Evolutionary conservation across 2,329 filamentous ascomycete genomes (phyloP), one percentile per base, ranked within the genome.

Genomic region (Aspergillus amoenus): DNA sequence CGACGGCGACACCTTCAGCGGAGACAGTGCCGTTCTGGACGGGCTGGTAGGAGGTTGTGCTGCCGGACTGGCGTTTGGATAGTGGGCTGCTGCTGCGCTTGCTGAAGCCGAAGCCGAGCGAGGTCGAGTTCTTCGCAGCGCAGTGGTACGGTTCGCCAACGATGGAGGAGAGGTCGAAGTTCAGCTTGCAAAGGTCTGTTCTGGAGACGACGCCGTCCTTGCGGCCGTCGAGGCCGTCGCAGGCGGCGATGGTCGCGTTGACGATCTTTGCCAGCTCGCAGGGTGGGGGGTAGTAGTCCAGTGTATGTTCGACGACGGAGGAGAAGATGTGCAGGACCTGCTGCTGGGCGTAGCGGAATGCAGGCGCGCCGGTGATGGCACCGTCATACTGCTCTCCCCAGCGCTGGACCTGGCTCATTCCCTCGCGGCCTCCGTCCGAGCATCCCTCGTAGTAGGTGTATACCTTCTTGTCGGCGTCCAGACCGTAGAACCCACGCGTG

Each of bases 141-240:
- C 73, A 83, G 66, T 65, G 77, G 67, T 76, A 84, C 1, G 77
- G 50, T 50, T 72, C 59, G n/a, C 82, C 82, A 53, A 84, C 70
- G 41, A 75, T 77, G 15, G 73, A 69, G 55, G 68, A 77, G 30
- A 81, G 62, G 63, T 84, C 75, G 66, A 78, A 80, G 42, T 78
- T 63, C 5, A 79, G 61, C 55, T 71, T 74, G 73, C 79, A 82
- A 8, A 82, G 73, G 52, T 81, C 79, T 0, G 75, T 77, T 5
- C 80, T 74, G 7, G 78, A 72, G 43, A 86, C 74, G 4, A 85
- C 80, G 12, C 82, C 82, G 55, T 86, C 83, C 0, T 73, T 76
- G 44, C 75, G 74, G 5, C 84, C 83, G 55, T 86, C 83, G 5
- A 86, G 72, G 7, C 76, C 71, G 59, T 86, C 83, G 50, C 83